Base-by-base conservation (phyloP, 805 yeast species). In the Starmerella gropengiesseri region DNA sequence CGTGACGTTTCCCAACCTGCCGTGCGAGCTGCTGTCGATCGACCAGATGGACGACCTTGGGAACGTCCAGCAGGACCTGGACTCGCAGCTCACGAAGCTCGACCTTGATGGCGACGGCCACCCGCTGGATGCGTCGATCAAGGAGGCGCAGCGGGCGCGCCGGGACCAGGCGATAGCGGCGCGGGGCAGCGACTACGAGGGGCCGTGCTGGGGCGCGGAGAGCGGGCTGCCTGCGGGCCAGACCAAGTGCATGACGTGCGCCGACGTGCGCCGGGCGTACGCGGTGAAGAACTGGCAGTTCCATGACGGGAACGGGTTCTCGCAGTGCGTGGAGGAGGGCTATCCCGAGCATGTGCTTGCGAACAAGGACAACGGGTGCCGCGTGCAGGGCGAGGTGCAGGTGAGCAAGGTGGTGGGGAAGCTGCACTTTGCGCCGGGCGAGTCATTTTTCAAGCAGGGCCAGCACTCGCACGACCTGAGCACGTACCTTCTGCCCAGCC, bases 351-450 rank as follows among this genome's bases (percentile, higher is more conserved):
- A 64, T 32, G 61, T 87, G 40, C 69, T 66, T 39, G 71, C 68
- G 13, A 70, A 79, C 54, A 64, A 83, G 41, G 58, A 68, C 44
- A 95, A 89, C 63, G 98, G 98, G 21, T 91, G 98, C 63, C 72
- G 94, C 50, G 69, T 91, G 31, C 70, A 72, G 49, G 98, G 98
- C 23, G 68, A 72, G 18, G 79, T 93, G 6, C 67, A 74, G 52
- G 75, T 91, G 56, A 83, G 83, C 62, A 75, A 94, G 63, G 81
- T 91, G 33, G 78, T 81, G 18, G 98, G 98, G 37, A 81, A 84
- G 56, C 64, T 91, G 49, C 97, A 91, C 65, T 86, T 91, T 69
- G 95, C 96, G 1, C 97, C 98, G 4, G 98, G 98, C 31, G 76
- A 81, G 20, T 77, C 93, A 2, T 70, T 68, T 55, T 73, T 78